Percentiles rank a stretch among this genome's conserved stretches.
phyloP scores from a whole-genome alignment of 148 eudicot genomes.

The Vaccinium macrocarpon region DNA sequence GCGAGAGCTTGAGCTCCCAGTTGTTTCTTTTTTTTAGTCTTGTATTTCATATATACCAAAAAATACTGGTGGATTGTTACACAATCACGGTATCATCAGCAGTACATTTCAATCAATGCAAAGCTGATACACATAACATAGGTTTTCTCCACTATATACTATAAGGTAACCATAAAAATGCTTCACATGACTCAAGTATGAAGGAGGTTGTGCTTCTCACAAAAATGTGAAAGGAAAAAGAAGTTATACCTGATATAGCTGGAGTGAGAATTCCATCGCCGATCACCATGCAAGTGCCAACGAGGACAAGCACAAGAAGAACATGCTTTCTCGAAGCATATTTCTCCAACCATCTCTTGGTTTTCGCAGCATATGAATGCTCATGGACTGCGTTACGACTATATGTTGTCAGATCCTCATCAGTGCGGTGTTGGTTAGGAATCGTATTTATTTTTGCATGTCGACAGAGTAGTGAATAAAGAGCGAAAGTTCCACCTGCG shows the following conservation, averaged over 20 bases:
- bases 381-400: constrained; percentile 67
- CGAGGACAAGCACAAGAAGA: constrained; percentile 83
- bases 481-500: constrained; percentile 95
- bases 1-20: not conserved
- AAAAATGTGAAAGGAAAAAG: not conserved
- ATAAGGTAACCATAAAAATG: not conserved
- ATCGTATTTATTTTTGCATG: constrained; percentile 85
- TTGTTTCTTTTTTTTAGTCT: not conserved
- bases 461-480: constrained; percentile 90
- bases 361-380: constrained; percentile 79
- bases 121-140: not conserved
- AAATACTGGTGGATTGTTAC: not conserved
- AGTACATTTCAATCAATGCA: not conserved
- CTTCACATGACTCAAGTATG: constrained; percentile 13
- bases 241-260: constrained; percentile 79
- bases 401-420: constrained; percentile 95
- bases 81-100: constrained; percentile 14
- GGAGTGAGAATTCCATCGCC: constrained; percentile 99
- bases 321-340: constrained; percentile 56
- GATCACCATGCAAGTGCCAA: constrained; percentile 90
- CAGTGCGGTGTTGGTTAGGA: constrained; percentile 92
- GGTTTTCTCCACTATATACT: not conserved
- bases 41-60: not conserved
- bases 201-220: not conserved
- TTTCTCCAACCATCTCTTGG: constrained; percentile 86